Evolutionary conservation across 2,329 filamentous ascomycete genomes (phyloP).

Genomic region (Calonectria fujianensis): DNA sequence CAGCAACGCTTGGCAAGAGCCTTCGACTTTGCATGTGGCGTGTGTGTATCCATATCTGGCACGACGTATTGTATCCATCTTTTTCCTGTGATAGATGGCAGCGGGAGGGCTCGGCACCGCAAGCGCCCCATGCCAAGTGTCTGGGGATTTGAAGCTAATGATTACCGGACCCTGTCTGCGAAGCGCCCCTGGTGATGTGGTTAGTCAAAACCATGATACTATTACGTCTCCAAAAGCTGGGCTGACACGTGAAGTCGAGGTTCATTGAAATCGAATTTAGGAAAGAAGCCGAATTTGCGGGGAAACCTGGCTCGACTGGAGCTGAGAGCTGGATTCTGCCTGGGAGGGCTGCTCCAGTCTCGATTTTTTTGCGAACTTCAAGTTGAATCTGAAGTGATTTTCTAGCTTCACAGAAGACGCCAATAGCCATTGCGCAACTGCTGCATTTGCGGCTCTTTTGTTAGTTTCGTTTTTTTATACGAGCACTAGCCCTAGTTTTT

Average conservation of each 20-base stretch:
- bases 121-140: constrained; percentile 46
- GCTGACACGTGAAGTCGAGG: constrained; percentile 48
- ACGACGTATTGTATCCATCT: constrained; percentile 25
- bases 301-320: constrained; percentile 54
- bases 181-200: constrained; percentile 42
- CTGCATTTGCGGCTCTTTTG: neutral
- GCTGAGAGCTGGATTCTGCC: constrained; percentile 37
- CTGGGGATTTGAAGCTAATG: constrained; percentile 50
- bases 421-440: too few species aligned
- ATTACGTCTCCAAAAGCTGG: constrained; percentile 53
- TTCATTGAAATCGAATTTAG: constrained; percentile 39
- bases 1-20: constrained; percentile 19
- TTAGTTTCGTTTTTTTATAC: neutral
- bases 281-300: constrained; percentile 49
- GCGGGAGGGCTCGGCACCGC: constrained; percentile 47
- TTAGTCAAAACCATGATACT: constrained; percentile 53
- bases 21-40: constrained; percentile 31
- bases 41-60: constrained; percentile 37
- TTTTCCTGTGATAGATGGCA: constrained; percentile 31
- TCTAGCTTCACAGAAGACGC: neutral
- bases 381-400: neutral
- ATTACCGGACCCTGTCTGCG: constrained; percentile 40
- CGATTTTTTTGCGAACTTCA: neutral
- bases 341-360: constrained; percentile 20
- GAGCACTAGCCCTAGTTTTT: neutral